These are phyloP conservation scores for Fusarium virguliforme DNA, from an alignment of 2,329 filamentous ascomycete genomes.

Conservation along the genomic window DNA sequence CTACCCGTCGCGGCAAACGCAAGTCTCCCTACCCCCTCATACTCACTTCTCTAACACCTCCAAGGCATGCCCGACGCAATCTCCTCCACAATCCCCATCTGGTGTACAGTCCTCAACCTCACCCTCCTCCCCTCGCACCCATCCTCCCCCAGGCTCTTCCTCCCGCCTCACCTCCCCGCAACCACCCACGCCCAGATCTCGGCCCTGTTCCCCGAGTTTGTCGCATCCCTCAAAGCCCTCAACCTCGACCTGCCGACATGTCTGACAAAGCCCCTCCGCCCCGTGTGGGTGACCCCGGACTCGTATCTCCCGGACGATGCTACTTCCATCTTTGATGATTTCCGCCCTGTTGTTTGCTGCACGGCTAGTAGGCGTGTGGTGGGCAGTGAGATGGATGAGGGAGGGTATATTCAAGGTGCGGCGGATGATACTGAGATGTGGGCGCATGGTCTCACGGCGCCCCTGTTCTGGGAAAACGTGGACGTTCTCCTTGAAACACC, in stretches of 20 bases:
- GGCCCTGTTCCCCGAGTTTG: slow-evolving; percentile 70
- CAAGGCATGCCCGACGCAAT: slow-evolving; percentile 92
- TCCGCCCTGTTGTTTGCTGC: slow-evolving; percentile 84
- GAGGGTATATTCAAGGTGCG: slow-evolving; percentile 89
- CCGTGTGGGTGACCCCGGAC: slow-evolving; percentile 85
- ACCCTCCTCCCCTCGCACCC: slow-evolving; percentile 77
- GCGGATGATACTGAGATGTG: slow-evolving; percentile 97
- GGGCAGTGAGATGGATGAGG: slow-evolving; percentile 76
- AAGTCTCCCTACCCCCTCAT: slow-evolving; percentile 51
- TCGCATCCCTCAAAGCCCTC: slow-evolving; percentile 68
- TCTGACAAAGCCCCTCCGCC: slow-evolving; percentile 80
- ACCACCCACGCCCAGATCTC: slow-evolving; percentile 84
- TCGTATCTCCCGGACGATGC: slow-evolving; percentile 63
- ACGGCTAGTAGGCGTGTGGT: slow-evolving; percentile 83
- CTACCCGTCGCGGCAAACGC: slow-evolving; percentile 91
- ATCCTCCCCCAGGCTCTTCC: slow-evolving; percentile 71
- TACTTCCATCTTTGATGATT: slow-evolving; percentile 67
- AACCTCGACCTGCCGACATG: slow-evolving; percentile 69
- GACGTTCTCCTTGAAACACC: slow-evolving; percentile 72
- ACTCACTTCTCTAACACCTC: slow-evolving; percentile 12
- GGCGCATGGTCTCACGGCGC: slow-evolving; percentile 84
- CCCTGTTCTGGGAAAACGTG: slow-evolving; percentile 83
- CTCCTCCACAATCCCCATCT: slow-evolving; percentile 93
- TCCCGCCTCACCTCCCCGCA: slow-evolving; percentile 81
- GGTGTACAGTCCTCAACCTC: slow-evolving; percentile 89